phyloP scores from a whole-genome alignment of 2,329 filamentous ascomycete genomes.

The Exophiala viscosa region DNA sequence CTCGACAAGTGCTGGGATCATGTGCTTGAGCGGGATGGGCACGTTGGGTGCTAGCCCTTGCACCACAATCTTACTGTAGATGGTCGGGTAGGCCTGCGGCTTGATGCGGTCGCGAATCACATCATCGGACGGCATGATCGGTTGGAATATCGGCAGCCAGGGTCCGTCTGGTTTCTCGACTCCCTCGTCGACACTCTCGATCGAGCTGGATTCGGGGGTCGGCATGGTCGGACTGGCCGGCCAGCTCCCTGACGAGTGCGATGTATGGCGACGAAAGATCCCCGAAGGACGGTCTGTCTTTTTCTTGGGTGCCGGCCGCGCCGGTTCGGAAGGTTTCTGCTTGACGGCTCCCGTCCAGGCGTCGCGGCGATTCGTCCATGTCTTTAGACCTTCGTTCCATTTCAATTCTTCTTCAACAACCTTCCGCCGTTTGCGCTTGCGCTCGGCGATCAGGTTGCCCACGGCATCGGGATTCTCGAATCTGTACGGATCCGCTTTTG shows the following conservation, averaged over 20 bases:
- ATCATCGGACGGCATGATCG: slow-evolving; percentile 69
- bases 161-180: slow-evolving; percentile 45
- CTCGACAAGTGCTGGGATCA: slow-evolving; percentile 74
- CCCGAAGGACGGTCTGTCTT: slow-evolving; percentile 2
- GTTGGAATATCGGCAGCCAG: slow-evolving; percentile 68
- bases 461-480: slow-evolving; percentile 42
- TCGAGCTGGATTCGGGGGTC: slow-evolving; percentile 10
- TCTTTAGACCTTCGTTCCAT: slow-evolving; percentile 80
- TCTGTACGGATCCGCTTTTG: slow-evolving; percentile 32
- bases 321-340: slow-evolving; percentile 13
- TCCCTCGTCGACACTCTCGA: slow-evolving; percentile 6
- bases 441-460: slow-evolving; percentile 43
- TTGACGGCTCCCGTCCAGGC: slow-evolving; percentile 75
- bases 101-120: slow-evolving; percentile 74
- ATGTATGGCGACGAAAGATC: slow-evolving; percentile 8
- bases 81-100: slow-evolving; percentile 68
- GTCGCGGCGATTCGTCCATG: slow-evolving; percentile 72
- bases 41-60: slow-evolving; percentile 77
- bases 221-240: slow-evolving; percentile 4
- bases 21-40: slow-evolving; percentile 79
- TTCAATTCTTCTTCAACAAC: slow-evolving; percentile 61
- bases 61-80: slow-evolving; percentile 85
- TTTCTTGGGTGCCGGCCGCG: too few relatives aligned
- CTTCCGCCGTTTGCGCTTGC: slow-evolving; percentile 55
- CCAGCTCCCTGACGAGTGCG: slow-evolving; percentile 6